phyloP scores from a whole-genome alignment of 352 stramenopile genomes.

The Phytophthora sp. region DNA sequence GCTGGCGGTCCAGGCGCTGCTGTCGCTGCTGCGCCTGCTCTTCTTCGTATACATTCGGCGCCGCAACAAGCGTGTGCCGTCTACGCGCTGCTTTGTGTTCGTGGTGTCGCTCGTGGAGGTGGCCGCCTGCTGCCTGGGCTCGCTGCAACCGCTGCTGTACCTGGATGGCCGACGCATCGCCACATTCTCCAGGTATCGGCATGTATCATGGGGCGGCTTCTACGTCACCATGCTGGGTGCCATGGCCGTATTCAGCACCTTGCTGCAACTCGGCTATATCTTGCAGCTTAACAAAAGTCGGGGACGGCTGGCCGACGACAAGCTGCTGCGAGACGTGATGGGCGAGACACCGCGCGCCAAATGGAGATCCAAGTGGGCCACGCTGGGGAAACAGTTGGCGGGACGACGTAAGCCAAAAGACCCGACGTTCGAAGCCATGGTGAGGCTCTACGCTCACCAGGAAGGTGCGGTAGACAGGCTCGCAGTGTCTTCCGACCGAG shows the following conservation, averaged over 20 bases:
- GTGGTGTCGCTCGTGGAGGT: conserved; percentile 71
- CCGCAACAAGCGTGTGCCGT: conserved; percentile 72
- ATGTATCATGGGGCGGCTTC: conserved; percentile 48
- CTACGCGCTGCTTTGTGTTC: conserved; percentile 82
- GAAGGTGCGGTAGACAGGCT: conserved; percentile 69
- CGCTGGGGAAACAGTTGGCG: conserved; percentile 69
- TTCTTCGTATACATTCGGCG: conserved; percentile 77
- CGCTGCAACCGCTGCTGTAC: conserved; percentile 73
- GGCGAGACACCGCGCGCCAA: conserved; percentile 42
- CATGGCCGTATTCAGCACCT: conserved; percentile 54
- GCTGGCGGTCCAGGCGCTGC: conserved; percentile 55
- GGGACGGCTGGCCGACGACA: conserved; percentile 63
- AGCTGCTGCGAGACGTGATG: conserved; percentile 68
- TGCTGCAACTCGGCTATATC: conserved; percentile 78
- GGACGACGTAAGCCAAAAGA: conserved; percentile 61
- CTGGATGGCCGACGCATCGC: conserved; percentile 46
- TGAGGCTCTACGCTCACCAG: conserved; percentile 85
- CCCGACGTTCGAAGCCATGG: conserved; percentile 81
- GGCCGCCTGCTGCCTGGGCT: conserved; percentile 47
- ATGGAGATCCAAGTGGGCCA: conserved; percentile 82
- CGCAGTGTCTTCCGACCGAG: conserved; percentile 52
- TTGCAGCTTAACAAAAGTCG: conserved; percentile 81
- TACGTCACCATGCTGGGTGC: conserved; percentile 66
- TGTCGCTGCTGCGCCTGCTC: conserved; percentile 57
- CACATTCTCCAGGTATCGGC: conserved; percentile 57